phyloP scores from a whole-genome alignment of 495 filamentous ascomycete genomes.

The Penicillium dipodomyicola region DNA sequence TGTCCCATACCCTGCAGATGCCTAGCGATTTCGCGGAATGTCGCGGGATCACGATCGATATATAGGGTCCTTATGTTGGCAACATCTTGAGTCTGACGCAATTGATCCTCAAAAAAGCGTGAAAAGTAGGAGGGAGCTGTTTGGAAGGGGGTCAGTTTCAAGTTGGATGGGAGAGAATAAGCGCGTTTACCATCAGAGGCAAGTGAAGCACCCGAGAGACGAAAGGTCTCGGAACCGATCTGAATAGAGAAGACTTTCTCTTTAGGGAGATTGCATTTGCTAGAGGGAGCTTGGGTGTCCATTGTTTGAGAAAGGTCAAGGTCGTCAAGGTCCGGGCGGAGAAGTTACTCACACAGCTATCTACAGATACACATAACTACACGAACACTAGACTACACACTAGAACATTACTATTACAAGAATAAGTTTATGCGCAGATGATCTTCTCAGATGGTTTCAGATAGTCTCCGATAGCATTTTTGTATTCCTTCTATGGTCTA shows the following conservation, averaged over 20 bases:
- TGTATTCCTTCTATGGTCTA: too few relatives aligned
- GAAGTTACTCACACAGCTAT: not conserved
- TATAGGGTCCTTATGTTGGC: constrained; percentile 70
- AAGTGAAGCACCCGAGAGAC: constrained; percentile 89
- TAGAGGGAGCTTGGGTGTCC: constrained; percentile 14
- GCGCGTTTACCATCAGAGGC: constrained; percentile 78
- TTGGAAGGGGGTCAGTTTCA: constrained; percentile 35
- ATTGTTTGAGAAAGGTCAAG: not conserved
- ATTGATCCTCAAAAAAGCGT: constrained; percentile 84
- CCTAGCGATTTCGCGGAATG: constrained; percentile 83
- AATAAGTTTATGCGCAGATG: too few relatives aligned
- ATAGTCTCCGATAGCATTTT: too few relatives aligned
- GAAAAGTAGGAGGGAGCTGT: constrained; percentile 98
- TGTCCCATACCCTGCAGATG: constrained; percentile 73
- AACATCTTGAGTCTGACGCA: constrained; percentile 57
- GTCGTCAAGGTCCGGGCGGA: not conserved
- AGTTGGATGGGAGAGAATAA: not conserved
- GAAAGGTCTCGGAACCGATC: constrained; percentile 88
- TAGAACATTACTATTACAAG: too few relatives aligned
- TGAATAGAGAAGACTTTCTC: constrained; percentile 89
- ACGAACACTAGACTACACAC: too few relatives aligned
- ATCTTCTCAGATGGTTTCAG: too few relatives aligned
- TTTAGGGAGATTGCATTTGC: constrained; percentile 37
- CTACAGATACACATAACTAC: too few relatives aligned
- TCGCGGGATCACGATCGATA: constrained; percentile 91